phyloP scores from a whole-genome alignment of 495 filamentous ascomycete species.

The Penicillium verhagenii region DNA sequence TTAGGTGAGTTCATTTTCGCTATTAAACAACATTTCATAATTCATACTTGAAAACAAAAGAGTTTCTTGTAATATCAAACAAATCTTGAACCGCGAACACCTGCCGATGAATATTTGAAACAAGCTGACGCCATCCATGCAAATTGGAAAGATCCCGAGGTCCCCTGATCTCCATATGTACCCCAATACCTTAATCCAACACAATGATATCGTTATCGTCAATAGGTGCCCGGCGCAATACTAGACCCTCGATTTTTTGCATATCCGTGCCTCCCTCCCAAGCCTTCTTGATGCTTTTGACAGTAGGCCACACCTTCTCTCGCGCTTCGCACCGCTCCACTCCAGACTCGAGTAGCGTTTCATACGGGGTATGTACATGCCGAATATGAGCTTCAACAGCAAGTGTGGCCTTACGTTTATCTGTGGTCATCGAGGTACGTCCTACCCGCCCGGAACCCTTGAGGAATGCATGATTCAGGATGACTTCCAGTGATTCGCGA shows the following conservation, averaged over 20 bases:
- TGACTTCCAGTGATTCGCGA: constrained; percentile 25
- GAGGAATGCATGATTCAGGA: constrained; percentile 47
- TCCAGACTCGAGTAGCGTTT: constrained; percentile 34
- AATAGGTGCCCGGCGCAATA: background rate
- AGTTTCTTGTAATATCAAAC: no score
- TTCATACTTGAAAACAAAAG: no score
- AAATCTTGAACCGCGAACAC: background rate
- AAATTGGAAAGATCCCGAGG: background rate
- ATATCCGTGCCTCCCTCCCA: constrained; percentile 26
- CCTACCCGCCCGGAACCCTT: constrained; percentile 53
- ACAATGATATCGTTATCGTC: background rate
- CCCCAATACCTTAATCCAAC: background rate
- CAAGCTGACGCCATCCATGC: no score
- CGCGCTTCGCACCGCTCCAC: constrained; percentile 24
- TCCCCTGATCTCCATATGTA: background rate
- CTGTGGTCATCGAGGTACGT: constrained; percentile 31
- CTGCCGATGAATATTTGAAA: no score
- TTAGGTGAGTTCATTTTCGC: no score
- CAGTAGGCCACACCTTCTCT: constrained; percentile 24
- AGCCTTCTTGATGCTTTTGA: constrained; percentile 27
- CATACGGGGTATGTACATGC: constrained; percentile 49
- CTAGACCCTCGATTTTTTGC: background rate
- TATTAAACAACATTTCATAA: no score
- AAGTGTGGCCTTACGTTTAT: constrained; percentile 37
- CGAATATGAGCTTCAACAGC: constrained; percentile 54